These are phyloP conservation scores for Hypericum perforatum DNA, from an alignment of 345 rosid genomes.

Conservation along the genomic window DNA sequence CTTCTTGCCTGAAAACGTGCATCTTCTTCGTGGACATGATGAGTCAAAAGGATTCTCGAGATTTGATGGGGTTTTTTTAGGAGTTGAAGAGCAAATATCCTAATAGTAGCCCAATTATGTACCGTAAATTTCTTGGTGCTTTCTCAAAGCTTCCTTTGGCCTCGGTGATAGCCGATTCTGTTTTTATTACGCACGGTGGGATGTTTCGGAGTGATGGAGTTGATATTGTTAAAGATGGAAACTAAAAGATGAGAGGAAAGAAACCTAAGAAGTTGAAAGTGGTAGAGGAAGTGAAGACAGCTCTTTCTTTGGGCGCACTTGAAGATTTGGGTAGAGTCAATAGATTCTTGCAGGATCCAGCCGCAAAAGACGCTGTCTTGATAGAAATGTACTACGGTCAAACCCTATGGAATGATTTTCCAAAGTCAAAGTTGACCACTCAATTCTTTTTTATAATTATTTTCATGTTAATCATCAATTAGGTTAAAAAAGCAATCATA, in stretches of 20 bases:
- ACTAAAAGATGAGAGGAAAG: background rate
- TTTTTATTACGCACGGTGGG: conserved; percentile 40
- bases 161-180: conserved; percentile 21
- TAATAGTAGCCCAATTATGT: conserved; percentile 21
- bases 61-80: conserved; percentile 26
- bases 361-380: conserved; percentile 23
- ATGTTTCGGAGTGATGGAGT: conserved; percentile 24
- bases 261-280: too few relatives aligned
- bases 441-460: too few relatives aligned
- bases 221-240: conserved; percentile 13
- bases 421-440: too few relatives aligned
- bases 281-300: too few relatives aligned
- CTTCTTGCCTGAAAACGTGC: conserved; percentile 31
- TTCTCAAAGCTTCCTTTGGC: conserved; percentile 33
- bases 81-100: conserved; percentile 30
- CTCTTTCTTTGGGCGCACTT: conserved; percentile 25
- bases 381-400: conserved; percentile 35
- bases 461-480: too few relatives aligned
- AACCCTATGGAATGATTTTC: conserved; percentile 15
- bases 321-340: conserved; percentile 28
- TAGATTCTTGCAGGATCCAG: conserved; percentile 25
- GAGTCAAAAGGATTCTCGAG: conserved; percentile 30
- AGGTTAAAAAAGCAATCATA: too few relatives aligned
- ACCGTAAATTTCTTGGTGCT: conserved; percentile 24
- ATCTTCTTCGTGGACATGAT: conserved; percentile 36